These are phyloP conservation scores for Kodamaea hsintzibuensis DNA, from an alignment of 805 yeast species.

Conservation along the genomic window DNA sequence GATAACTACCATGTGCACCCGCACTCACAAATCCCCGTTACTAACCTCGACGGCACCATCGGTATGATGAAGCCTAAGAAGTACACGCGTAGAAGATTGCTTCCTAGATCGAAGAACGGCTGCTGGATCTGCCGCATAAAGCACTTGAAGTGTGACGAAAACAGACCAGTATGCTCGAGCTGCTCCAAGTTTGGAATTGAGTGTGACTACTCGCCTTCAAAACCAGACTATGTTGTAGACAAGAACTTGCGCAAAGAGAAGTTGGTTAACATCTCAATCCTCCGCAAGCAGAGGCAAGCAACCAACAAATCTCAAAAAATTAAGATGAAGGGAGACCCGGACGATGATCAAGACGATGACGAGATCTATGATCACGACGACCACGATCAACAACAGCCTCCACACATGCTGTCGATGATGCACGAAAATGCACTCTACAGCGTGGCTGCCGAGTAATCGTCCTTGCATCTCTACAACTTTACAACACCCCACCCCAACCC, in stretches of 20 bases:
- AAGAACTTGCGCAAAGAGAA: conserved; percentile 35
- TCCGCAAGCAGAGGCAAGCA: conserved; percentile 23
- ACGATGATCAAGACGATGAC: conserved; percentile 3
- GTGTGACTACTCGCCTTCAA: conserved; percentile 41
- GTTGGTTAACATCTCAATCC: conserved; percentile 30
- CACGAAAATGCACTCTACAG: conserved; percentile 4
- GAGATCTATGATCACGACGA: neutral
- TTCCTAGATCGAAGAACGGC: conserved; percentile 44
- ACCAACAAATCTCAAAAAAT: conserved; percentile 7
- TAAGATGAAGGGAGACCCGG: conserved; percentile 6
- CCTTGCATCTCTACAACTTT: neutral
- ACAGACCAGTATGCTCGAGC: conserved; percentile 36
- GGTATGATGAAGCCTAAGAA: conserved; percentile 26
- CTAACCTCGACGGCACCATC: conserved; percentile 6
- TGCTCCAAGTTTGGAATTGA: conserved; percentile 41
- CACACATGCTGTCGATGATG: conserved; percentile 3
- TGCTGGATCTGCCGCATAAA: conserved; percentile 50
- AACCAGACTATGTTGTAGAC: conserved; percentile 41
- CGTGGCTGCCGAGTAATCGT: conserved; percentile 4
- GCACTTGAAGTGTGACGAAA: conserved; percentile 46
- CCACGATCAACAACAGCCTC: neutral
- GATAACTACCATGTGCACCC: conserved; percentile 5
- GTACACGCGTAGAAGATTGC: conserved; percentile 38
- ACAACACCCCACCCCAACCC: neutral
- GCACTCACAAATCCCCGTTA: conserved; percentile 1